phyloP scores from a whole-genome alignment of 2,329 filamentous ascomycete genomes.

The Canariomyces notabilis region DNA sequence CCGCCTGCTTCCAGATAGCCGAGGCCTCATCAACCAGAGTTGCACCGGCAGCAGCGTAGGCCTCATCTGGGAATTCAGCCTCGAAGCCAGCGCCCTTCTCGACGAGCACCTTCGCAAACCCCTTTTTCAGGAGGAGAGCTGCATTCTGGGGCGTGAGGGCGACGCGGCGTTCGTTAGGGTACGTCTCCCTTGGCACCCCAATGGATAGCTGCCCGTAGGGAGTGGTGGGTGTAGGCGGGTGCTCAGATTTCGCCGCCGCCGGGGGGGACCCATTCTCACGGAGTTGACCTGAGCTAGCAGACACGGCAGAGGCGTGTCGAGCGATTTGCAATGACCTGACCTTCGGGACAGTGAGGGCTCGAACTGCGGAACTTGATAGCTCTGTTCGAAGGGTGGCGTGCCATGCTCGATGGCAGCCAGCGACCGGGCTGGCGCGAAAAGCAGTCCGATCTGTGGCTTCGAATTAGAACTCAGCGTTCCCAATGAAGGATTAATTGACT shows the following conservation, averaged over 20 bases:
- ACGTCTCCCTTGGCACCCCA: conserved; percentile 76
- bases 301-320: conserved; percentile 36
- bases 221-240: conserved; percentile 42
- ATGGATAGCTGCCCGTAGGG: conserved; percentile 71
- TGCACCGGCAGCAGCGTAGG: conserved; percentile 73
- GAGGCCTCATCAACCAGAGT: conserved; percentile 64
- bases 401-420: conserved; percentile 33
- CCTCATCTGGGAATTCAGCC: conserved; percentile 72
- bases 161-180: conserved; percentile 72
- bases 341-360: conserved; percentile 24
- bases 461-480: conserved; percentile 3
- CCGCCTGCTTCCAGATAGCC: conserved; percentile 66
- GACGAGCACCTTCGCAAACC: conserved; percentile 70
- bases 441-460: conserved; percentile 13
- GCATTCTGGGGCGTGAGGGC: conserved; percentile 83
- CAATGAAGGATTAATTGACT: background rate
- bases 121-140: conserved; percentile 76
- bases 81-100: conserved; percentile 74
- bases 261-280: conserved; percentile 32
- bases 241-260: conserved; percentile 38
- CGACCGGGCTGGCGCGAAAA: conserved; percentile 13
- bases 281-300: conserved; percentile 21
- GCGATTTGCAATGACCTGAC: conserved; percentile 35
- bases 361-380: conserved; percentile 15
- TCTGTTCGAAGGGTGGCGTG: conserved; percentile 33